Percentiles rank a stretch among this genome's conserved stretches.
Evolutionary conservation across 164 flowering plant species (phyloP).

Genomic region (Piper longum): DNA sequence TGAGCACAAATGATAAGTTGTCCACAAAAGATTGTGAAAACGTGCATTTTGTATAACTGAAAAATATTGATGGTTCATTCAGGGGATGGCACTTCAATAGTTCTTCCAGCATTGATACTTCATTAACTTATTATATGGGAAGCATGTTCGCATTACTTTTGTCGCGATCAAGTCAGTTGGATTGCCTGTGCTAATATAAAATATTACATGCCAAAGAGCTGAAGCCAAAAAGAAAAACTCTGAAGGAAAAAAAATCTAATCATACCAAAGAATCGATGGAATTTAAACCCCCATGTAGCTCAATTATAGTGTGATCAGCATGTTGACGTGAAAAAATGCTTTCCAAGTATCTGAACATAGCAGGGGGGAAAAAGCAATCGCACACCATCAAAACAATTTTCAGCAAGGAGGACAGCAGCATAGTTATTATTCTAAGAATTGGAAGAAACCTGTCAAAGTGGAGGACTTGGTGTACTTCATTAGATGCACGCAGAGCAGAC

Average conservation of each 20-base stretch:
- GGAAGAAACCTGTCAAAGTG: constrained; percentile 64
- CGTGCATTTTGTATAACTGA: too few relatives aligned
- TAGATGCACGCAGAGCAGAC: constrained; percentile 74
- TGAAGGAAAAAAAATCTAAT: background rate
- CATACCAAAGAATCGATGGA: constrained; percentile 57
- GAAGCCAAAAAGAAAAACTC: background rate
- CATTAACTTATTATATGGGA: too few relatives aligned
- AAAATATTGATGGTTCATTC: too few relatives aligned
- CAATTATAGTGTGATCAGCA: constrained; percentile 31
- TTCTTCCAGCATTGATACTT: too few relatives aligned
- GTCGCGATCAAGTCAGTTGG: background rate
- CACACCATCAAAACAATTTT: background rate
- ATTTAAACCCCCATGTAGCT: constrained; percentile 40
- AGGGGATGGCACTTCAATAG: too few relatives aligned
- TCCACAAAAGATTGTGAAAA: too few relatives aligned
- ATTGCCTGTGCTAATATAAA: background rate
- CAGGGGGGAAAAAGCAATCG: background rate
- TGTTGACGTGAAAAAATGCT: constrained; percentile 52
- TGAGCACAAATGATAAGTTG: too few relatives aligned
- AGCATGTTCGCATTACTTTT: too few relatives aligned
- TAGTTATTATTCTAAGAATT: background rate
- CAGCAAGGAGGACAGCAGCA: background rate
- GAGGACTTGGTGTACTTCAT: constrained; percentile 39
- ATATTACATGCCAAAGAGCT: background rate
- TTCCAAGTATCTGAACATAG: constrained; percentile 47